A percentile compares a stretch with the other conserved stretches of the same genome.
phyloP scores from a whole-genome alignment of 345 rosid genomes.

The Turnera subulata region DNA sequence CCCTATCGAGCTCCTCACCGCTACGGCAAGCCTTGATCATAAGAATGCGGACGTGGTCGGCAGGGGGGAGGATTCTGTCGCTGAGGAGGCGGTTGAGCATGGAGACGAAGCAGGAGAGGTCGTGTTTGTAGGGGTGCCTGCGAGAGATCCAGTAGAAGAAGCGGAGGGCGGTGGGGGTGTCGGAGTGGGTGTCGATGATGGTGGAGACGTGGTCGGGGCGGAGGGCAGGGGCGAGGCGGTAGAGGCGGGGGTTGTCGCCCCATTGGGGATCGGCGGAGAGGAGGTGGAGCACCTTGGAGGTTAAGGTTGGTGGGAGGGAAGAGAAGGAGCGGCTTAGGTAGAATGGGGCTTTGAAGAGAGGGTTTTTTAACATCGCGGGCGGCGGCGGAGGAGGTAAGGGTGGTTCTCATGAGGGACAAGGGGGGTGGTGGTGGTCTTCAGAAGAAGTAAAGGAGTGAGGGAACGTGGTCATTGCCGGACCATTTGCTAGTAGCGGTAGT shows the following conservation, averaged over 20 bases:
- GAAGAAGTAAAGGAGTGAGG: not conserved
- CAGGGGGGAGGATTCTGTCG: constrained; percentile 35
- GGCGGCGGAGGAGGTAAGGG: not conserved
- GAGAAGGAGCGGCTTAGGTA: too few relatives aligned
- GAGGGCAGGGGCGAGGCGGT: constrained; percentile 27
- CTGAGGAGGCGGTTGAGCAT: constrained; percentile 51
- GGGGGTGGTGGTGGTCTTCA: not conserved
- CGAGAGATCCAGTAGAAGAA: constrained; percentile 53
- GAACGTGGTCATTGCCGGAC: constrained; percentile 11
- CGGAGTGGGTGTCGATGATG: constrained; percentile 37
- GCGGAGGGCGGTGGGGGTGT: constrained; percentile 27
- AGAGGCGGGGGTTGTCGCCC: constrained; percentile 41
- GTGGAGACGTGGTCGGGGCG: constrained; percentile 41
- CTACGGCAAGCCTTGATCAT: constrained; percentile 52
- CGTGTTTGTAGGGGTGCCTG: constrained; percentile 48
- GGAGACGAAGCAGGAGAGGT: constrained; percentile 35
- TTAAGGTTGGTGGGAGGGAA: constrained; percentile 22
- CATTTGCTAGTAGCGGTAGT: not conserved
- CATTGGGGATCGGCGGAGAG: constrained; percentile 29
- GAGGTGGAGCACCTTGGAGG: constrained; percentile 31
- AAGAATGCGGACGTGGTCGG: constrained; percentile 52
- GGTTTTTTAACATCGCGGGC: constrained; percentile 3
- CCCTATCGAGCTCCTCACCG: constrained; percentile 43
- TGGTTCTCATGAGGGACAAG: constrained; percentile 8
- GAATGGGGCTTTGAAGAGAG: constrained; percentile 27